Base-by-base conservation (phyloP, 148 eudicot species). In the Polygonum aviculare region DNA sequence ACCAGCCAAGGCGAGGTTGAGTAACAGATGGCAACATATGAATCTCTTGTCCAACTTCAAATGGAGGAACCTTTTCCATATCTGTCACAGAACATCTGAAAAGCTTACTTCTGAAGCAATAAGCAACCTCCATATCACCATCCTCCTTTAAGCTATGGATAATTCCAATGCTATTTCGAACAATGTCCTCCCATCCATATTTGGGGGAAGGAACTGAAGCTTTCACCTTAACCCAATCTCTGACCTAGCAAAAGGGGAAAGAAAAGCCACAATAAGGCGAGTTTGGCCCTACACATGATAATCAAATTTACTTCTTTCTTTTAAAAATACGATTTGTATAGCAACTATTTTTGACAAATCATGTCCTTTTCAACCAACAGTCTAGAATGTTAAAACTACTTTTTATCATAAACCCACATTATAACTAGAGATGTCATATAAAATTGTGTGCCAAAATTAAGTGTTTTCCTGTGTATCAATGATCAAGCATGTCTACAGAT, bases 1-100 rank as follows among this genome's bases (percentile, higher is more conserved):
- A 93, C 99, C 99, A 95, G 51, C 99, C 99, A 78, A 95, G 97
- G 63, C 94, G 90, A 16, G 99, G 99, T 82, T 90, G 90, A 72
- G 84, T 51, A 79, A 91, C 86, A 50, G 97, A 90, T 50, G 94
- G 86, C 79, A 88, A 78, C 75, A 93, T 88, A 86, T 91, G 97
- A 79, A 95, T 87, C 83, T 89, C 97, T 83, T 95, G 97, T 57
- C 97, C 99, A 73, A 93, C 85, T 81, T 95, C 98, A 85, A 90
- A 95, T 81, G 99, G 89, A 75, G 87, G 83, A 73, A 91, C 89
- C 81, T 89, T 95, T 87, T 93, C 99, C 67, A 93, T 79, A 81
- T 95, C 99, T 22, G 99, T 95, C 77, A 89, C 91, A n/a, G 97
- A 95, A 84, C 99, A 95, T 75, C 85, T 45, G 82, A 93, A 95